These are phyloP conservation scores for Lodderomyces margitis DNA, from an alignment of 1,139 yeast genomes.

Conservation along the genomic window DNA sequence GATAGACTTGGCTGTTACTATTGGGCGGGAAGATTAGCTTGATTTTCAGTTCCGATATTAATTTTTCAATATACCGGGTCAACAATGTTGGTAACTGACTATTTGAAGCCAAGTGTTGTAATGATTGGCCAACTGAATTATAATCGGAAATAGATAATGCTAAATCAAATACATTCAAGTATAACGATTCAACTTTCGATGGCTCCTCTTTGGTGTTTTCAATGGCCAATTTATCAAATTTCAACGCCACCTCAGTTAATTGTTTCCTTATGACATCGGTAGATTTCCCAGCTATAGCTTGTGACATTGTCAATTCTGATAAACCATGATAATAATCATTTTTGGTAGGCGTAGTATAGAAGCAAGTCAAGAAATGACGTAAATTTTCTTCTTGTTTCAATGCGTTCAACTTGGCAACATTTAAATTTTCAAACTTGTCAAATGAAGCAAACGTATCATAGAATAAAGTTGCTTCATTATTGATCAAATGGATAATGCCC, in stretches of 20 bases:
- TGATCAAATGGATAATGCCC: conserved; percentile 36
- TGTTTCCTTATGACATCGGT: conserved; percentile 14
- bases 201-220: conserved; percentile 9
- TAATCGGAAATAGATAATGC: conserved; percentile 27
- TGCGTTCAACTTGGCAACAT: conserved; percentile 1
- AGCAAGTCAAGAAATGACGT: conserved; percentile 20
- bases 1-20: conserved; percentile 19
- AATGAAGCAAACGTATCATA: conserved; percentile 22
- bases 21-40: conserved; percentile 24
- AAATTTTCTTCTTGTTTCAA: conserved; percentile 19
- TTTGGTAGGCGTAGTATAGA: conserved; percentile 16
- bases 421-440: conserved; percentile 17
- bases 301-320: conserved; percentile 28
- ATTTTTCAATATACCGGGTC: conserved; percentile 24
- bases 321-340: conserved; percentile 38
- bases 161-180: conserved; percentile 32
- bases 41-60: conserved; percentile 23
- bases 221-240: conserved; percentile 32
- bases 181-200: conserved; percentile 20
- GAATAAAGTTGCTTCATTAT: conserved; percentile 26
- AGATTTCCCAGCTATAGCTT: conserved; percentile 12
- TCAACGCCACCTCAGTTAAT: conserved; percentile 27
- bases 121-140: conserved; percentile 26
- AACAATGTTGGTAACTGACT: conserved; percentile 17
- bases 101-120: conserved; percentile 20